A percentile compares a stretch with the other conserved stretches of the same genome.
These are phyloP conservation scores for Beta lomatogona DNA, from an alignment of 179 eudicot genomes.

Conservation along the genomic window DNA sequence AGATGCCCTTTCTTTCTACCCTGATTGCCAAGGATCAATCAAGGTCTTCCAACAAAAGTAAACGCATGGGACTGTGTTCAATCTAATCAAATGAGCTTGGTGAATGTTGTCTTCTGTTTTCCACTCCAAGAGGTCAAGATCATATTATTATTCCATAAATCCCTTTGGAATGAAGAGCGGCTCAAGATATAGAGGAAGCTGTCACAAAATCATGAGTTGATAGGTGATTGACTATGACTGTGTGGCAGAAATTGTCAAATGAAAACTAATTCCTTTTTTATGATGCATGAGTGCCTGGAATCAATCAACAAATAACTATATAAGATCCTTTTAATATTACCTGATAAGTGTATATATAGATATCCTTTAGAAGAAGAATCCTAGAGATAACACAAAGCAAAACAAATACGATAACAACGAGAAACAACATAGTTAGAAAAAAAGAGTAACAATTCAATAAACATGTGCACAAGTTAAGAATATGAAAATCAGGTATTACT, in stretches of 20 bases:
- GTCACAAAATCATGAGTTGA: not conserved
- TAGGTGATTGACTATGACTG: not conserved
- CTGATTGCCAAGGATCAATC: constrained; percentile 10
- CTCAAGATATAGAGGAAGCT: not conserved
- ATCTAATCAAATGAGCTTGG: not conserved
- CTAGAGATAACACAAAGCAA: not conserved
- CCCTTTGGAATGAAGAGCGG: constrained; percentile 2
- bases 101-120: not conserved
- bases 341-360: not conserved
- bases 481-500: not conserved
- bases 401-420: not conserved
- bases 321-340: not conserved
- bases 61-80: not conserved
- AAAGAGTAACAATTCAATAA: not conserved
- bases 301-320: too few relatives aligned
- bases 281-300: not conserved
- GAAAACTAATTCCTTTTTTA: not conserved
- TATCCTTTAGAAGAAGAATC: not conserved
- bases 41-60: not conserved
- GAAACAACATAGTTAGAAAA: not conserved
- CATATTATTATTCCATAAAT: not conserved
- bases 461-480: not conserved
- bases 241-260: constrained; percentile 3
- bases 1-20: not conserved
- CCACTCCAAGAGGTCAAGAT: not conserved